These are phyloP conservation scores for Diaporthe sp. DNA, from an alignment of 2,329 filamentous ascomycete genomes.

Conservation along the genomic window DNA sequence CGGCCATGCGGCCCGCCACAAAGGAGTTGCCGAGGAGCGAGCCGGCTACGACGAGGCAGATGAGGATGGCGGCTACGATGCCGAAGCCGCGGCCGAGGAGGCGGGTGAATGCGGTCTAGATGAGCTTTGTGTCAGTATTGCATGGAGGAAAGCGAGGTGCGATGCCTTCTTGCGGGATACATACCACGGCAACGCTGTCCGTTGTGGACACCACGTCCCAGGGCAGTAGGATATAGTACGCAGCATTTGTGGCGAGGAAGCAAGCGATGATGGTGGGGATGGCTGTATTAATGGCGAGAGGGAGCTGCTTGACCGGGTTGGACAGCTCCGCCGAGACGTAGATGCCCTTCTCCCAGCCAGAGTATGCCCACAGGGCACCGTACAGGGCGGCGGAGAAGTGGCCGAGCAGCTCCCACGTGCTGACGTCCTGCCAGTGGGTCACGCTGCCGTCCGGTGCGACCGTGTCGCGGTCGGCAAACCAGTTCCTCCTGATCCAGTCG, in stretches of 20 bases:
- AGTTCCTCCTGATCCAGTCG: slow-evolving; percentile 65
- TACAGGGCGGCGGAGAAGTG: slow-evolving; percentile 72
- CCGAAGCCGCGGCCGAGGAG: slow-evolving; percentile 67
- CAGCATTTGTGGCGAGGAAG: slow-evolving; percentile 70
- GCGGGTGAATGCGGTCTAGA: slow-evolving; percentile 65
- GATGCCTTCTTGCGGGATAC: no score
- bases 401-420: slow-evolving; percentile 70
- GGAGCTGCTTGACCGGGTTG: slow-evolving; percentile 65
- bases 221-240: slow-evolving; percentile 73
- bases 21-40: slow-evolving; percentile 74
- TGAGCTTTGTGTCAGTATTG: not conserved
- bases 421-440: slow-evolving; percentile 62
- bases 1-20: slow-evolving; percentile 70
- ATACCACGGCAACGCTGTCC: slow-evolving; percentile 73
- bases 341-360: slow-evolving; percentile 75
- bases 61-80: slow-evolving; percentile 65
- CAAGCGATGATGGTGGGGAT: slow-evolving; percentile 70
- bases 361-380: slow-evolving; percentile 74
- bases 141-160: no score
- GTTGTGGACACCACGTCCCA: slow-evolving; percentile 70
- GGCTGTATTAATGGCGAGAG: slow-evolving; percentile 71
- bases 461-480: slow-evolving; percentile 67
- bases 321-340: slow-evolving; percentile 68
- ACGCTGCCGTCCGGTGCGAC: slow-evolving; percentile 61
- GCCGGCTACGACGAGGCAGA: slow-evolving; percentile 72